Base-by-base conservation (phyloP, 1,139 yeast species). In the Blastobotrys persicus region DNA sequence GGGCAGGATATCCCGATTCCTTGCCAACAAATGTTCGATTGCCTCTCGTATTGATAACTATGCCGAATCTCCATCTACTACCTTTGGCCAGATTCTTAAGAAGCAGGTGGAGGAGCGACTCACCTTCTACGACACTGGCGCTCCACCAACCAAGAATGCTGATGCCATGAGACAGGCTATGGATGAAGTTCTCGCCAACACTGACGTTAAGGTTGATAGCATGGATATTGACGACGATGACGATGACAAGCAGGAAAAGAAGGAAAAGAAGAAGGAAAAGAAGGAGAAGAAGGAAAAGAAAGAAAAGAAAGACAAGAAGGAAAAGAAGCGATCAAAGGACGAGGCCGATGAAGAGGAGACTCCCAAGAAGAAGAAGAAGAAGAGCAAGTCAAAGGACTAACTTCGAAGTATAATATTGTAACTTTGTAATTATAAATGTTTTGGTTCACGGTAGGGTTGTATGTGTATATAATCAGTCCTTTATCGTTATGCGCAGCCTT, bases 41-140 rank as follows among this genome's bases (percentile, higher is more conserved):
- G 98, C 98, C 57, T 88, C 96, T 46, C 88, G 98, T 80, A 91
- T 92, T 64, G 99, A 92, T 75, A 89, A 89, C 77, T 92, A 88
- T 73, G 85, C 74, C 19, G 77, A 73, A 54, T 51, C 59, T 41
- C 76, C 77, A 13, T 61, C 74, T 35, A 85, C 85, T 58, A 88
- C 82, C 51, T 94, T 92, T 66, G 99, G 98, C 70, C 79, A 81
- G 64, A 83, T 88, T 53, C 81, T 94, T 71, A 89, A 88, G 79
- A 81, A 87, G 72, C 98, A 92, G 78, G 98, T 92, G 60, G 98
- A 92, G 76, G 97, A 94, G 73, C 88, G 98, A 76, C 80, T 92
- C 65, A 86, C 82, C 72, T 92, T 92, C 69, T 94, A 89, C 78
- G 96, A 88, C 68, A 85, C 96, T 53, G 98, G 98, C 67, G 85